Evolutionary conservation across 805 yeast genomes (phyloP).

Genomic region (Nakazawaea wickerhamii): DNA sequence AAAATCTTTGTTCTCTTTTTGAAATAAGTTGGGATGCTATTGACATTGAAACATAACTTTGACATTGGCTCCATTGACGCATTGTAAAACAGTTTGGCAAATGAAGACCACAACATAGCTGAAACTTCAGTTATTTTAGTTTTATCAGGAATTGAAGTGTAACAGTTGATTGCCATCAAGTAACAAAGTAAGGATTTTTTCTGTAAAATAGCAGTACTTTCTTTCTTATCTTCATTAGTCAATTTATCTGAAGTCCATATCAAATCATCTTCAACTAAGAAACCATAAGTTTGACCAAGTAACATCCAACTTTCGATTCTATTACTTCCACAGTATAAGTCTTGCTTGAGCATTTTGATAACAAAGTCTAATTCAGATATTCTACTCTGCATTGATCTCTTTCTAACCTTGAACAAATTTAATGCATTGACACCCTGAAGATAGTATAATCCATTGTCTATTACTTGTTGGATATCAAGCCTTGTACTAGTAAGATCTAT

Average conservation of each 20-base stretch:
- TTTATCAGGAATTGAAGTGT: conserved; percentile 19
- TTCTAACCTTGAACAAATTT: conserved; percentile 63
- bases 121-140: conserved; percentile 27
- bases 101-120: conserved; percentile 42
- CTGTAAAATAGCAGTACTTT: conserved; percentile 57
- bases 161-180: conserved; percentile 59
- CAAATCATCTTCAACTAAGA: conserved; percentile 79
- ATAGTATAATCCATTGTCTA: conserved; percentile 57
- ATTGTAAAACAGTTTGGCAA: conserved; percentile 54
- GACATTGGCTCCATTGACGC: conserved; percentile 62
- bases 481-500: conserved; percentile 26
- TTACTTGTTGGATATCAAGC: conserved; percentile 30
- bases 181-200: conserved; percentile 68
- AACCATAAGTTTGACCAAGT: conserved; percentile 74
- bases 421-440: conserved; percentile 64
- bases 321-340: conserved; percentile 58
- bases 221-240: conserved; percentile 55
- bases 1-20: conserved; percentile 22
- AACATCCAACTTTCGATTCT: conserved; percentile 85
- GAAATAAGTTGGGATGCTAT: conserved; percentile 30
- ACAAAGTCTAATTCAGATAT: conserved; percentile 78
- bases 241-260: conserved; percentile 90
- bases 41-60: conserved; percentile 48
- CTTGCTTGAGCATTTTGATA: conserved; percentile 57
- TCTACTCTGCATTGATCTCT: conserved; percentile 74